These are phyloP conservation scores for Golubevia pallescens DNA, from an alignment of 1,284 basidiomycete species.

Conservation along the genomic window DNA sequence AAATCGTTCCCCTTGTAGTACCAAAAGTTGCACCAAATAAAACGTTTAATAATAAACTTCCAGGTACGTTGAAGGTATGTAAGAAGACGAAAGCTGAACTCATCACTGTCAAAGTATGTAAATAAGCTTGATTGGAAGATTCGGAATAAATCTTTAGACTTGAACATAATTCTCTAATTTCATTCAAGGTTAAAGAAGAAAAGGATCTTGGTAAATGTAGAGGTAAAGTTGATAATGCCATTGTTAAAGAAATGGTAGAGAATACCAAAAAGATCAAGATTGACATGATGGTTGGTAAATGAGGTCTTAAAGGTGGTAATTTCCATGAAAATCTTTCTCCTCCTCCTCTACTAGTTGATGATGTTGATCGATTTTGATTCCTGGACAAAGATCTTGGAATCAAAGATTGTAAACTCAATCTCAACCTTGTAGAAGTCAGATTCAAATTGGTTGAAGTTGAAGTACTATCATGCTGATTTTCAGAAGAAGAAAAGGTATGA, in stretches of 20 bases:
- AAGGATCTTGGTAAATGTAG: conserved; percentile 47
- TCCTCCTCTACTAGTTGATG: too few species aligned
- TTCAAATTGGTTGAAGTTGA: too few species aligned
- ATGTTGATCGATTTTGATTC: too few species aligned
- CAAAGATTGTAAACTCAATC: too few species aligned
- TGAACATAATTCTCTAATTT: conserved; percentile 52
- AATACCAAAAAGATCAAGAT: conserved; percentile 39
- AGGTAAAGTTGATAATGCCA: conserved; percentile 52
- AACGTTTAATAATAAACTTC: conserved; percentile 40
- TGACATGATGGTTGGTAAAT: conserved; percentile 35
- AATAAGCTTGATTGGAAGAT: conserved; percentile 25
- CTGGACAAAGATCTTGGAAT: too few species aligned
- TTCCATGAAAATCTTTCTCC: background rate
- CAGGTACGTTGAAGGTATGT: conserved; percentile 58
- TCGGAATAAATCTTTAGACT: conserved; percentile 43
- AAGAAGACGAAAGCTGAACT: conserved; percentile 57
- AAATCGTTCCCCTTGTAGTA: conserved; percentile 47
- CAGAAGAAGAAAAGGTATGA: too few species aligned
- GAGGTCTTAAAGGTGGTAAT: conserved; percentile 36
- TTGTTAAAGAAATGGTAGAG: conserved; percentile 43
- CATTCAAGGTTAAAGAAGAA: conserved; percentile 47
- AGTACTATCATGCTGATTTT: too few species aligned
- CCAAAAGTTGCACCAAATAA: conserved; percentile 63
- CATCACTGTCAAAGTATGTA: conserved; percentile 52
- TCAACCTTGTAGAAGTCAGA: too few species aligned